Conservation (phyloP, 495 filamentous ascomycete genomes). For the Chlorociboria aeruginascens region DNA sequence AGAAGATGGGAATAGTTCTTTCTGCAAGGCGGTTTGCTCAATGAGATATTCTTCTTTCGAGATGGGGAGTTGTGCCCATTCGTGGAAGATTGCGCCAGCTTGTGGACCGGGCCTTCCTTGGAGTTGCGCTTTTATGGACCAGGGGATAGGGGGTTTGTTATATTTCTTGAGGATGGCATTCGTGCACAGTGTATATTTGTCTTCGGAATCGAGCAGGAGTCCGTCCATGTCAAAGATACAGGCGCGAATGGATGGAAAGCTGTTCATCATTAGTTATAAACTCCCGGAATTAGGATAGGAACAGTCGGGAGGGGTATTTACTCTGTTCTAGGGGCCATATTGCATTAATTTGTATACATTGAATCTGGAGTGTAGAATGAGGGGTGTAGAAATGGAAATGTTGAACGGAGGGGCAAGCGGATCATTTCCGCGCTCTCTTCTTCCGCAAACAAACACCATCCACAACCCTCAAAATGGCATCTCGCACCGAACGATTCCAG, state of each 20-base stretch:
- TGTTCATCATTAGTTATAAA: neutral
- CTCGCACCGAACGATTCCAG: constrained; percentile 22
- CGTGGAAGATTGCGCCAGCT: constrained; percentile 35
- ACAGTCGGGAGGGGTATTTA: neutral
- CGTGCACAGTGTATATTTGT: constrained; percentile 74
- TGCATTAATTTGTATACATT: neutral
- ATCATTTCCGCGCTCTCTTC: neutral
- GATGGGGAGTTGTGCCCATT: constrained; percentile 86
- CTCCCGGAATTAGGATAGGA: neutral
- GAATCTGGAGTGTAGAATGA: neutral
- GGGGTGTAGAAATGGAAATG: neutral
- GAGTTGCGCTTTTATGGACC: constrained; percentile 86
- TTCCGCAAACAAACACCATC: neutral
- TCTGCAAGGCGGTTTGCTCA: constrained; percentile 49
- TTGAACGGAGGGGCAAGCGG: constrained; percentile 4
- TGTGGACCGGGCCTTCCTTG: constrained; percentile 81
- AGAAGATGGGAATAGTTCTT: constrained; percentile 56
- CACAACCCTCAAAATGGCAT: constrained; percentile 8
- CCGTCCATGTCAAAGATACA: constrained; percentile 99
- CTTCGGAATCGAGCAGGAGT: constrained; percentile 86
- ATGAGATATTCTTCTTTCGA: constrained; percentile 46
- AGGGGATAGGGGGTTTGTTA: constrained; percentile 62
- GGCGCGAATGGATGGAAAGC: constrained; percentile 62
- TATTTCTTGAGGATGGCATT: constrained; percentile 71
- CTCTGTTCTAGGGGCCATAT: constrained; percentile 1